Evolutionary conservation across 2,329 filamentous ascomycete genomes (phyloP).

Genomic region (Rasamsonia emersonii): DNA sequence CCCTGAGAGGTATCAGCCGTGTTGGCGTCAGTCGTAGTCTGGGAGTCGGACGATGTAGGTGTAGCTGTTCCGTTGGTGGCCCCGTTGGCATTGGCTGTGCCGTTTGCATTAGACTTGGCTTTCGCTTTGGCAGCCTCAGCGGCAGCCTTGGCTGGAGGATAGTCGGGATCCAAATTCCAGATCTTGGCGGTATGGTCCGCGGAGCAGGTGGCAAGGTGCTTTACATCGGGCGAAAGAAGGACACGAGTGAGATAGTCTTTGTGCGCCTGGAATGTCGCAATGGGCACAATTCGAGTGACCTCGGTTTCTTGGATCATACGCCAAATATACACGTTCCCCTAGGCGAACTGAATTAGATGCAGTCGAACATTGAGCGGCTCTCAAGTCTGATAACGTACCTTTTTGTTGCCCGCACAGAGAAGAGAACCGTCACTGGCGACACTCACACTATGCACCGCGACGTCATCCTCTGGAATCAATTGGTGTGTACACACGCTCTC

Average conservation of each 20-base stretch:
- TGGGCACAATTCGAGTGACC: conserved; percentile 71
- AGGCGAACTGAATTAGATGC: conserved; percentile 3
- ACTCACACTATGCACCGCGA: conserved; percentile 87
- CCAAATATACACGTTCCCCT: conserved; percentile 98
- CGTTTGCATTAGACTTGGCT: conserved; percentile 8
- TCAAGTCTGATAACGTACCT: conserved; percentile 55
- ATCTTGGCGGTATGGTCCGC: conserved; percentile 94
- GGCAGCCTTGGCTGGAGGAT: conserved; percentile 30
- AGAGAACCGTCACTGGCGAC: conserved; percentile 90
- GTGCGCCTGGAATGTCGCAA: conserved; percentile 84
- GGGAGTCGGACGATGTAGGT: neutral
- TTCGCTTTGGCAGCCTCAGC: conserved; percentile 15
- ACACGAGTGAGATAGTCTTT: conserved; percentile 89
- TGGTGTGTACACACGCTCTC: conserved; percentile 97
- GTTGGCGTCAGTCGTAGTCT: conserved; percentile 4
- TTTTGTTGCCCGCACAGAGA: conserved; percentile 87
- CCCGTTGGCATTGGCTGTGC: conserved; percentile 5
- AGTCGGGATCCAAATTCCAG: conserved; percentile 78
- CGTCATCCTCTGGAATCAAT: conserved; percentile 91
- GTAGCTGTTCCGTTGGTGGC: conserved; percentile 3
- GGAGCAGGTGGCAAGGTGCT: conserved; percentile 86
- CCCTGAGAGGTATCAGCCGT: conserved; percentile 2
- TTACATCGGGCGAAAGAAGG: conserved; percentile 84
- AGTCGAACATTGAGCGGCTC: no score
- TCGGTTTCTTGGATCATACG: conserved; percentile 77